phyloP scores from a whole-genome alignment of 371 early-diverging fungal species.

The Apophysomyces sp. region DNA sequence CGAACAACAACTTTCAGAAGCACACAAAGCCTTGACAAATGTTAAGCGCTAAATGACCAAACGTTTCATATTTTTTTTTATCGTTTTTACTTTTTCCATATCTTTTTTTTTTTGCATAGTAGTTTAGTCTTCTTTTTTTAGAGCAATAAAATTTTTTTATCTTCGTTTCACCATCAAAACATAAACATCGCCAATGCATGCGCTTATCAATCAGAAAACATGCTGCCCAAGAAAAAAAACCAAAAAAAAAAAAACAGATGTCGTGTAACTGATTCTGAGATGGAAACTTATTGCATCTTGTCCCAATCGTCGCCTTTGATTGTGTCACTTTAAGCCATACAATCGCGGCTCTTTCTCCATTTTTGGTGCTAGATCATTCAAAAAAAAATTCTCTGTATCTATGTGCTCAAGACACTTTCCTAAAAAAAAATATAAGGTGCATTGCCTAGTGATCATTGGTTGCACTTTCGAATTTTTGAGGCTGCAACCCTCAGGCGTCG shows the following conservation, averaged over 20 bases:
- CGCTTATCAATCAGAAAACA: too few relatives aligned
- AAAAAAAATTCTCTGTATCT: background rate
- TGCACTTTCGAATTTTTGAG: too few relatives aligned
- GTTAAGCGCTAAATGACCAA: constrained; percentile 8
- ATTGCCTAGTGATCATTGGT: too few relatives aligned
- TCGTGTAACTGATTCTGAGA: too few relatives aligned
- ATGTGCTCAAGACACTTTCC: too few relatives aligned
- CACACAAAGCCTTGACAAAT: constrained; percentile 49
- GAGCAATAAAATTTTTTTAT: background rate
- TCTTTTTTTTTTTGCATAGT: background rate
- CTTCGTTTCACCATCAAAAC: too few relatives aligned
- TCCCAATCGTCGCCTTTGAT: background rate
- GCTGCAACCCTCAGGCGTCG: too few relatives aligned
- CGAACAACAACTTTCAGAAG: constrained; percentile 63
- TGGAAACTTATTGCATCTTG: too few relatives aligned
- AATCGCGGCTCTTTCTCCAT: background rate
- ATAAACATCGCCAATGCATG: too few relatives aligned
- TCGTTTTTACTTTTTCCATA: background rate
- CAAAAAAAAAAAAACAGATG: too few relatives aligned
- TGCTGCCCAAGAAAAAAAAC: too few relatives aligned
- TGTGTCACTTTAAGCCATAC: background rate
- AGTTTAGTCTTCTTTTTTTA: background rate
- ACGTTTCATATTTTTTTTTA: background rate
- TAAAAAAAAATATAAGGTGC: too few relatives aligned
- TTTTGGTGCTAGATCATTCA: background rate